Percentiles rank a stretch among this genome's conserved stretches.
Evolutionary conservation across 1,284 basidiomycete species (phyloP).

Genomic region (Cryptococcus sp.): DNA sequence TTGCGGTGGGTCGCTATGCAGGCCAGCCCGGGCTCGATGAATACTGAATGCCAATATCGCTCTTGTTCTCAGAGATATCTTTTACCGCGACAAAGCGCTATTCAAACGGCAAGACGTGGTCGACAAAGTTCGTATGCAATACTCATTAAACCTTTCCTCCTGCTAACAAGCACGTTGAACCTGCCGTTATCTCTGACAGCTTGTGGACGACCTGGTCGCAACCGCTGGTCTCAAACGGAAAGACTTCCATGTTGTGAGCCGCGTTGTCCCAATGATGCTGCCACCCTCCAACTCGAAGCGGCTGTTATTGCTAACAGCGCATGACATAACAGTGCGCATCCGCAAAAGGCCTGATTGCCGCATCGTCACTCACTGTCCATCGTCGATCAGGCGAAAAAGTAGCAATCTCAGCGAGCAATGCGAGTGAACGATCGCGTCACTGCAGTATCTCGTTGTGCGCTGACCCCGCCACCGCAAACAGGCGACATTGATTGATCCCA

Average conservation of each 20-base stretch:
- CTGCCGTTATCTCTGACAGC: conserved; percentile 55
- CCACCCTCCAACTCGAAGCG: conserved; percentile 1
- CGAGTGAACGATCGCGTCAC: conserved; percentile 38
- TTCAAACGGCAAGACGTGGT: conserved; percentile 74
- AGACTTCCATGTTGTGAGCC: conserved; percentile 75
- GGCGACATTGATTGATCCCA: conserved; percentile 73
- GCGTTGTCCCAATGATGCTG: neutral
- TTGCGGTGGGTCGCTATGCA: conserved; percentile 31
- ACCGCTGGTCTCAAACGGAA: conserved; percentile 71
- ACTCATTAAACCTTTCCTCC: neutral
- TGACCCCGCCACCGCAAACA: conserved; percentile 40
- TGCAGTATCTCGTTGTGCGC: neutral
- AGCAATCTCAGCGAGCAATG: conserved; percentile 61
- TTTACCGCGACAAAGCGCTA: conserved; percentile 75
- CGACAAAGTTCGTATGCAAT: conserved; percentile 61
- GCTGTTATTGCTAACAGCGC: conserved; percentile 4
- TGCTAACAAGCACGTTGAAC: neutral
- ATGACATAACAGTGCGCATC: conserved; percentile 68
- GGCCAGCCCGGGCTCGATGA: neutral
- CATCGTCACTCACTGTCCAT: conserved; percentile 63
- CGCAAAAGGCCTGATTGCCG: conserved; percentile 79
- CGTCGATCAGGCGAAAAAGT: conserved; percentile 63
- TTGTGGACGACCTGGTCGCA: conserved; percentile 84
- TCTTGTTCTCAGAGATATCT: conserved; percentile 67
- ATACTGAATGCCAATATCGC: conserved; percentile 5